Conservation (phyloP, 1,284 basidiomycete genomes). For the Singerocomus rubriflavus region DNA sequence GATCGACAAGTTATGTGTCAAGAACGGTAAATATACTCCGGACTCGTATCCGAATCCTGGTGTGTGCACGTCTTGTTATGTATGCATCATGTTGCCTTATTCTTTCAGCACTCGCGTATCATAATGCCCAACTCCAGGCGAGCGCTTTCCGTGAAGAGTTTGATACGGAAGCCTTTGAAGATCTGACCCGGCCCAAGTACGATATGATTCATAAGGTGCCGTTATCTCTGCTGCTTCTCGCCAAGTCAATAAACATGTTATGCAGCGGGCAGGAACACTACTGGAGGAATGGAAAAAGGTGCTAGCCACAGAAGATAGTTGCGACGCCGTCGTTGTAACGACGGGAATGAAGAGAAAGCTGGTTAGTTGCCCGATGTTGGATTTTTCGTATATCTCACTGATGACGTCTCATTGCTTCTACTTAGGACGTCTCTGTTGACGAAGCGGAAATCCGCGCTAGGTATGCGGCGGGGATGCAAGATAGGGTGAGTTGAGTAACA, state of each 20-base stretch:
- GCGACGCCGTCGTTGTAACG: conserved; percentile 45
- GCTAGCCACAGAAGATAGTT: conserved; percentile 64
- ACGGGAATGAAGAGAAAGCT: conserved; percentile 66
- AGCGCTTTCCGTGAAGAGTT: conserved; percentile 89
- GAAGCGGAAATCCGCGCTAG: conserved; percentile 69
- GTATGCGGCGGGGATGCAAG: conserved; percentile 55
- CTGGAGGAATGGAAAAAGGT: conserved; percentile 75
- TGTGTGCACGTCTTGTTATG: conserved; percentile 35
- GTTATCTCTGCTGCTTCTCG: background rate
- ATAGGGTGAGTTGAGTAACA: conserved; percentile 50
- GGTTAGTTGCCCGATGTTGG: conserved; percentile 51
- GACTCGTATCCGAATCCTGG: conserved; percentile 93
- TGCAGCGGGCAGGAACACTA: conserved; percentile 69
- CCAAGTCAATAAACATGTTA: background rate
- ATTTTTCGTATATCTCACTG: too few species aligned
- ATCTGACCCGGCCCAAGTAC: conserved; percentile 77
- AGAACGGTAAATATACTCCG: conserved; percentile 78
- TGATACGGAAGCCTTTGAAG: conserved; percentile 71
- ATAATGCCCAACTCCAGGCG: conserved; percentile 89
- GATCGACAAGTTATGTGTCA: conserved; percentile 78
- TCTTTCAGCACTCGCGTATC: conserved; percentile 67
- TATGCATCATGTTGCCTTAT: conserved; percentile 3
- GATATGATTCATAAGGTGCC: conserved; percentile 77
- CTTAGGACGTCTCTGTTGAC: conserved; percentile 54
- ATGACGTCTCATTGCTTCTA: too few species aligned